These are phyloP conservation scores for Triticum dicoccoides DNA, from an alignment of 176 grass and related monocot genomes.

Conservation along the genomic window DNA sequence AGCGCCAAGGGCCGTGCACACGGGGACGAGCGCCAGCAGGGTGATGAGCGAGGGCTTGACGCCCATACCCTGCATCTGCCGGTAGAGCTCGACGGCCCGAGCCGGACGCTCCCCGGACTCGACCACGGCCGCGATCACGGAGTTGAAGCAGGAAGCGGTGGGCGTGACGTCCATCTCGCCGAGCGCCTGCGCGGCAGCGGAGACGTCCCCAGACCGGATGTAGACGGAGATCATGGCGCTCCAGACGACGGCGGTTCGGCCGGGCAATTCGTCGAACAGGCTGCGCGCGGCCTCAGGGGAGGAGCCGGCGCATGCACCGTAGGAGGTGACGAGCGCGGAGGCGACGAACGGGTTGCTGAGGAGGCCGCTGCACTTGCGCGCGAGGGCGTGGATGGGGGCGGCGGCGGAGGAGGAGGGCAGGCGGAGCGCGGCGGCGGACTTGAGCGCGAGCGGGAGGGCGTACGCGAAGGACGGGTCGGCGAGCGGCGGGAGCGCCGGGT, in stretches of 20 bases:
- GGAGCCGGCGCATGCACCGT: slow-evolving; percentile 9
- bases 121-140: slow-evolving; percentile 33
- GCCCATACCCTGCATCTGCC: slow-evolving; percentile 39
- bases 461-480: slow-evolving; percentile 54
- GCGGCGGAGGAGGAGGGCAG: slow-evolving; percentile 12
- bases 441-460: slow-evolving; percentile 61
- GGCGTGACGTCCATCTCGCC: slow-evolving; percentile 49
- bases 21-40: slow-evolving; percentile 41
- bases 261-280: slow-evolving; percentile 73
- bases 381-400: slow-evolving; percentile 33
- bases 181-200: slow-evolving; percentile 20
- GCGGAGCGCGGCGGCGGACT: slow-evolving; percentile 57
- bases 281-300: slow-evolving; percentile 25
- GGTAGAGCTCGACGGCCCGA: slow-evolving; percentile 49
- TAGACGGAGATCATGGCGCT: slow-evolving; percentile 60
- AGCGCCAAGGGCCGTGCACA: slow-evolving; percentile 22
- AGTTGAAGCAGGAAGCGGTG: slow-evolving; percentile 54
- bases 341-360: slow-evolving; percentile 43
- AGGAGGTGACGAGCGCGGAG: slow-evolving; percentile 56
- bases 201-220: slow-evolving; percentile 33
- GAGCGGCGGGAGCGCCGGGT: slow-evolving; percentile 45
- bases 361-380: slow-evolving; percentile 40
- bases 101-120: slow-evolving; percentile 31
- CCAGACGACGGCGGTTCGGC: slow-evolving; percentile 54
- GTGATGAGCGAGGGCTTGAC: slow-evolving; percentile 50